These are phyloP conservation scores for Capsicum chinense DNA, from an alignment of 257 asterid genomes.

Conservation along the genomic window DNA sequence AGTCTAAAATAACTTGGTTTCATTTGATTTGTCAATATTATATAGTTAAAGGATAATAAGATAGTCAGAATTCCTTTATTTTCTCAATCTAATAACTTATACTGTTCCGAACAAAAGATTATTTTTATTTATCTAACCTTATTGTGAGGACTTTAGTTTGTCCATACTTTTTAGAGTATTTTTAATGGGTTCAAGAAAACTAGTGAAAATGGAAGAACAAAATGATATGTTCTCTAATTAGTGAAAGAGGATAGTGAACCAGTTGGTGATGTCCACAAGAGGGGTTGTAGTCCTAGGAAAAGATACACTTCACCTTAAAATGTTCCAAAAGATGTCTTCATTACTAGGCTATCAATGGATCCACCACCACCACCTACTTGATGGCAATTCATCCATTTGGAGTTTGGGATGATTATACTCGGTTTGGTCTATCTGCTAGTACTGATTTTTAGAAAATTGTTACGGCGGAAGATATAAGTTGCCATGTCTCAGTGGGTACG, in stretches of 20 bases:
- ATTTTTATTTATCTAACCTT: background rate
- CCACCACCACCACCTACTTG: background rate
- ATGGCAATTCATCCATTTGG: background rate
- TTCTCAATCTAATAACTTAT: background rate
- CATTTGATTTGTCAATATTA: background rate
- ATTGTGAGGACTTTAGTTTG: background rate
- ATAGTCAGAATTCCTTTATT: background rate
- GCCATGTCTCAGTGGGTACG: background rate
- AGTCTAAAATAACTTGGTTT: background rate
- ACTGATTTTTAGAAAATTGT: background rate
- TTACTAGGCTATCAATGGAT: background rate
- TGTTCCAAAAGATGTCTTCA: background rate
- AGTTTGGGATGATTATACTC: background rate
- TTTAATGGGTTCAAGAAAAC: background rate
- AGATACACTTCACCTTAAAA: background rate
- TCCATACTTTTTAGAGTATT: slow-evolving; percentile 4
- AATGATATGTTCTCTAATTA: background rate
- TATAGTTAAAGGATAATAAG: background rate
- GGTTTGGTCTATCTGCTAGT: background rate
- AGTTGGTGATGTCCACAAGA: background rate
- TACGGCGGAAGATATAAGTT: background rate
- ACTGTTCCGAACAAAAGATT: background rate
- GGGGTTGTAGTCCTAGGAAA: slow-evolving; percentile 9
- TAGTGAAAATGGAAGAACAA: slow-evolving; percentile 21
- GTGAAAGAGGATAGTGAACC: background rate